These are phyloP conservation scores for Leishmania mexicana DNA, from an alignment of 208 protist genomes.

Conservation along the genomic window DNA sequence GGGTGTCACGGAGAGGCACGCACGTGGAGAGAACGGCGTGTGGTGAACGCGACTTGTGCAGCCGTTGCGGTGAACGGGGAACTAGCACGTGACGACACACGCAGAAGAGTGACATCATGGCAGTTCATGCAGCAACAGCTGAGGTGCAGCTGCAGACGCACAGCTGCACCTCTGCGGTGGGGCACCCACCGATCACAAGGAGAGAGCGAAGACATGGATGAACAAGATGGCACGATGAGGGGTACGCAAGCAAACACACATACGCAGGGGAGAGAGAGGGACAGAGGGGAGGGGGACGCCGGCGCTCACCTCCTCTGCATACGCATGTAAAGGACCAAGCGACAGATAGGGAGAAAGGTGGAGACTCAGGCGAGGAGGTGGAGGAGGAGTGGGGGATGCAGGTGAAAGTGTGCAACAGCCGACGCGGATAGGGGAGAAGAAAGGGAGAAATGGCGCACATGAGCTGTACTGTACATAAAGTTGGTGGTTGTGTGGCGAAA, in stretches of 20 bases:
- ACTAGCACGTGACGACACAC: not conserved
- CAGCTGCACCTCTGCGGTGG: not conserved
- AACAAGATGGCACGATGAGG: not conserved
- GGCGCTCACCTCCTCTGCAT: not conserved
- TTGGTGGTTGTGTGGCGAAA: not conserved
- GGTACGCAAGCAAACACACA: not conserved
- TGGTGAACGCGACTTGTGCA: not conserved
- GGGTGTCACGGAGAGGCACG: not conserved
- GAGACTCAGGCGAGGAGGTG: not conserved
- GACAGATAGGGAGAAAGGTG: not conserved
- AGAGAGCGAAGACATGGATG: not conserved
- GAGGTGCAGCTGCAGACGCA: not conserved
- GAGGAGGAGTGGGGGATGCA: not conserved
- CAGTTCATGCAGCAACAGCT: not conserved
- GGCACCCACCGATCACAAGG: not conserved
- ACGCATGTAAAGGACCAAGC: not conserved
- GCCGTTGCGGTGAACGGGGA: not conserved
- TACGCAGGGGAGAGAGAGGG: not conserved
- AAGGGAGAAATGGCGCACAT: not conserved
- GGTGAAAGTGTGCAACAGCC: not conserved
- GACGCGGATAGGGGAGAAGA: not conserved
- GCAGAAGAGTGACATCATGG: not conserved
- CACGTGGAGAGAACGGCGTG: not conserved
- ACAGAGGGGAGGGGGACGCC: not conserved
- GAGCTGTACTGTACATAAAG: conserved; percentile 5